Evolutionary conservation across 1,139 yeast genomes (phyloP).

Genomic region (Hemisphaericaspora subhashii): DNA sequence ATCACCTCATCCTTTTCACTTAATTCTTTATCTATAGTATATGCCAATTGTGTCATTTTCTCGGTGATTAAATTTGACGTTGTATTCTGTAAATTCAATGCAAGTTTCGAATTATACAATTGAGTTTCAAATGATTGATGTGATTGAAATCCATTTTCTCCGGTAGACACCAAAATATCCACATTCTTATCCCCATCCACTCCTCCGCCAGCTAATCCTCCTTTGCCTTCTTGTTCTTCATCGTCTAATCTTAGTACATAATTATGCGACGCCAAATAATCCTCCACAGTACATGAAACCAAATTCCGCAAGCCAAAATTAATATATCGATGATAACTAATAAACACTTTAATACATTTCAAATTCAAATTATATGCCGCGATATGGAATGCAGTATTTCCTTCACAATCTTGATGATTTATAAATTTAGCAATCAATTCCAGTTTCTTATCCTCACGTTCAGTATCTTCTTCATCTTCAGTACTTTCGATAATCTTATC

Average conservation of each 20-base stretch:
- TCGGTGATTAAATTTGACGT: constrained; percentile 40
- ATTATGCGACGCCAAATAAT: constrained; percentile 50
- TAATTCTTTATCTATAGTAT: constrained; percentile 41
- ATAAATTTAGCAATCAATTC: constrained; percentile 62
- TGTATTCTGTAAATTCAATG: constrained; percentile 35
- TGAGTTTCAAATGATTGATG: constrained; percentile 41
- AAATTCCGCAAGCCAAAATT: constrained; percentile 63
- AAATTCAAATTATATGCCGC: constrained; percentile 76
- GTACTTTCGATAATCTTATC: constrained; percentile 48
- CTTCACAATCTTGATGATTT: constrained; percentile 77
- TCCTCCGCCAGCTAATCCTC: constrained; percentile 8
- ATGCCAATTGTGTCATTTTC: constrained; percentile 41
- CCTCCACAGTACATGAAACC: constrained; percentile 73
- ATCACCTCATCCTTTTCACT: constrained; percentile 39
- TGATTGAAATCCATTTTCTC: constrained; percentile 15
- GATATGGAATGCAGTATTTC: constrained; percentile 86
- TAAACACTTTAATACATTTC: constrained; percentile 69
- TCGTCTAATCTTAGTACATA: constrained; percentile 29
- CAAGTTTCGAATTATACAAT: constrained; percentile 37
- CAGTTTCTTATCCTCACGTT: constrained; percentile 18
- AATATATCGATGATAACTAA: constrained; percentile 71
- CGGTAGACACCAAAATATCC: constrained; percentile 8
- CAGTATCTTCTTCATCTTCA: constrained; percentile 18
- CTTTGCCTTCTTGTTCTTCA: constrained; percentile 13
- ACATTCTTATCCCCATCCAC: constrained; percentile 8